These are phyloP conservation scores for Rhododendron kiyosumense DNA, from an alignment of 148 eudicot genomes.

Conservation along the genomic window DNA sequence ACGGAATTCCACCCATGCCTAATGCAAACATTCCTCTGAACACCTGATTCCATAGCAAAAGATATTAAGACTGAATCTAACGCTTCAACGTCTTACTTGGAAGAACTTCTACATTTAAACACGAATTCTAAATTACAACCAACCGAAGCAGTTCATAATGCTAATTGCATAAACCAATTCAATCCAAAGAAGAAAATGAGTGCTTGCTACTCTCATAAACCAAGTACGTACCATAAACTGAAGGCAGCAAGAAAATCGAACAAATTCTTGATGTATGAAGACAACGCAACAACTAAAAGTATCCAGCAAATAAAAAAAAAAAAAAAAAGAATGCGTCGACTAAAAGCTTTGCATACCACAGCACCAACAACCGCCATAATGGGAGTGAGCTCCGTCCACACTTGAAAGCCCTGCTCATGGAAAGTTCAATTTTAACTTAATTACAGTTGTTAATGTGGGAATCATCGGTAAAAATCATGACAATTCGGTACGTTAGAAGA, in stretches of 20 bases:
- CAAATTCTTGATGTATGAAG: not conserved
- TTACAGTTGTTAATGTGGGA: not conserved
- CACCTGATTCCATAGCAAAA: slow-evolving; percentile 32
- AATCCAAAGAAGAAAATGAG: not conserved
- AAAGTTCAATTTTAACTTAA: not conserved
- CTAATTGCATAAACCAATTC: not conserved
- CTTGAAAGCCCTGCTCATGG: slow-evolving; percentile 46
- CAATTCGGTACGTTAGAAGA: not conserved
- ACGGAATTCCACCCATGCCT: slow-evolving; percentile 87
- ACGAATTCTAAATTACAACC: not conserved
- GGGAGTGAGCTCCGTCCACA: slow-evolving; percentile 43
- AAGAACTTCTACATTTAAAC: not conserved
- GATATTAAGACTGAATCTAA: not conserved
- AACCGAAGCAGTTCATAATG: not conserved
- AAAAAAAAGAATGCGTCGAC: not conserved
- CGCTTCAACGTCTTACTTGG: not conserved
- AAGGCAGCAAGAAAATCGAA: not conserved
- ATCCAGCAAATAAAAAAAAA: not conserved
- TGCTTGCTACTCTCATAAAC: not conserved
- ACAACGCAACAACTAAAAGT: not conserved
- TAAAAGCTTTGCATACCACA: slow-evolving; percentile 40
- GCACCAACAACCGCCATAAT: slow-evolving; percentile 57
- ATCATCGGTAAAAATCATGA: not conserved
- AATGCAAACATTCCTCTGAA: slow-evolving; percentile 65
- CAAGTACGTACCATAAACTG: not conserved